phyloP scores from a whole-genome alignment of 306 rosid species.

The Sophora flavescens region DNA sequence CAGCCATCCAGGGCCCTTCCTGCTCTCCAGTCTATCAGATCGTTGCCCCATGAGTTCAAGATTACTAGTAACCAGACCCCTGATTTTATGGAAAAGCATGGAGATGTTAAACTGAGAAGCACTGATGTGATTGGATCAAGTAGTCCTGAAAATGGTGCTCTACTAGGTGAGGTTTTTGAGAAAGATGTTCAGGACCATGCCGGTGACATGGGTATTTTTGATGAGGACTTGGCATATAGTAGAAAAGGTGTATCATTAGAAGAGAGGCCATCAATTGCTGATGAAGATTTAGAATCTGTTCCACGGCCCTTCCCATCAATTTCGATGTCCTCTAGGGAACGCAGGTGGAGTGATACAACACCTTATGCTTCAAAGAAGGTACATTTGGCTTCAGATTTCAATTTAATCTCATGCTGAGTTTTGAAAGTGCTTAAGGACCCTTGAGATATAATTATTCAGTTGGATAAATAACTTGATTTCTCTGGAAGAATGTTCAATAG shows the following conservation, averaged over 20 bases:
- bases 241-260: constrained; percentile 52
- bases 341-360: constrained; percentile 85
- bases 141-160: constrained; percentile 56
- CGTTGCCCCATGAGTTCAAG: constrained; percentile 71
- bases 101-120: constrained; percentile 50
- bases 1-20: constrained; percentile 55
- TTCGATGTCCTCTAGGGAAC: constrained; percentile 62
- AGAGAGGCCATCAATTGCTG: constrained; percentile 56
- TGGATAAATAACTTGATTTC: constrained; percentile 30
- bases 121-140: constrained; percentile 43
- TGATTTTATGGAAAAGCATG: constrained; percentile 50
- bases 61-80: constrained; percentile 51
- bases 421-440: constrained; percentile 20
- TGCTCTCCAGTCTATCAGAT: constrained; percentile 67
- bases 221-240: constrained; percentile 79
- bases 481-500: constrained; percentile 13
- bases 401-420: constrained; percentile 32
- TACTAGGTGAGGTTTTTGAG: constrained; percentile 48
- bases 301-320: constrained; percentile 63
- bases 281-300: constrained; percentile 68
- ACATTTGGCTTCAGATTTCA: constrained; percentile 49
- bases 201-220: constrained; percentile 56
- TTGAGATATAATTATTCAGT: constrained; percentile 18
- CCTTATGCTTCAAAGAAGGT: constrained; percentile 88
- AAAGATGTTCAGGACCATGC: constrained; percentile 48